Percentiles rank a stretch among this genome's conserved stretches.
Evolutionary conservation across 2,329 filamentous ascomycete genomes (phyloP).

Genomic region (Myriosclerotinia duriaeana): DNA sequence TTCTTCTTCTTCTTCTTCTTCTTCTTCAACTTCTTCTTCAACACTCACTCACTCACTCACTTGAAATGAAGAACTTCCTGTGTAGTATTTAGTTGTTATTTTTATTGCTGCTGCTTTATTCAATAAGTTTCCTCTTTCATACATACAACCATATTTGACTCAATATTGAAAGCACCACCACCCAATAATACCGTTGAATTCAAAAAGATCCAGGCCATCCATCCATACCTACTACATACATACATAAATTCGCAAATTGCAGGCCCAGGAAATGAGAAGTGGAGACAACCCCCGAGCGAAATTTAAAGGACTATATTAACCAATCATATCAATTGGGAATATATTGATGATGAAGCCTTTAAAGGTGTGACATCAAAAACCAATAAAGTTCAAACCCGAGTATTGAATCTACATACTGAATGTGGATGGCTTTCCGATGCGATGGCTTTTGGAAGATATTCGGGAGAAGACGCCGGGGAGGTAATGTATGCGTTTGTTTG

Average conservation of each 20-base stretch:
- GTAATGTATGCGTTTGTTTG: background rate
- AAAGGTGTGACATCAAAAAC: background rate
- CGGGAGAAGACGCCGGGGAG: background rate
- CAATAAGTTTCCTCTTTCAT: too few relatives aligned
- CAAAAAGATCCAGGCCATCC: background rate
- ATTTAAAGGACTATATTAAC: background rate
- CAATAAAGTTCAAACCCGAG: constrained; percentile 10
- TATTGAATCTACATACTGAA: background rate
- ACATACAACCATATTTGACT: too few relatives aligned
- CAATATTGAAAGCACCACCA: too few relatives aligned
- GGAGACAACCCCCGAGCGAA: background rate
- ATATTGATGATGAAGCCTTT: constrained; percentile 2
- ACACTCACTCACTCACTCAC: background rate
- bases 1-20: background rate
- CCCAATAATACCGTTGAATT: too few relatives aligned
- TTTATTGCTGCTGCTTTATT: too few relatives aligned
- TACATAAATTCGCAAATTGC: background rate
- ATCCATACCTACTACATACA: too few relatives aligned
- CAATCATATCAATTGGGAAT: background rate
- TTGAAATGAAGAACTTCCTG: background rate
- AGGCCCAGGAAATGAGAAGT: constrained; percentile 2
- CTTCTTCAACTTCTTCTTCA: background rate
- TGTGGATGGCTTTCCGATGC: background rate
- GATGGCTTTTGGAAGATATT: background rate
- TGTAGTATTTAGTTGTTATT: too few relatives aligned